Evolutionary conservation across 164 flowering plant genomes (phyloP).

Genomic region (Akebia trifoliata): DNA sequence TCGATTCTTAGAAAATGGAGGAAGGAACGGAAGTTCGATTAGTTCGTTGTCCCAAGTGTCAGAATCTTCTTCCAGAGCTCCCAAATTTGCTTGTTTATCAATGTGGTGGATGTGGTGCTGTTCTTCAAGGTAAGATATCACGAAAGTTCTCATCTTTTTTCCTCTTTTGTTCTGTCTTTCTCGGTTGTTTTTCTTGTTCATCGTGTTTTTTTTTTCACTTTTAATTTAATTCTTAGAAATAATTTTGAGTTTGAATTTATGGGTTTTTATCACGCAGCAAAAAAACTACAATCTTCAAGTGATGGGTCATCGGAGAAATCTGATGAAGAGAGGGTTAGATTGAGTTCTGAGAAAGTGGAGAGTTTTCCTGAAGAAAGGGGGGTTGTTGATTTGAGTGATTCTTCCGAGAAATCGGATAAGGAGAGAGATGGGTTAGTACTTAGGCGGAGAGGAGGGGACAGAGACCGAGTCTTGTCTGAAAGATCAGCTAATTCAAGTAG

Average conservation of each 20-base stretch:
- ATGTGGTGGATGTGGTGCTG: constrained; percentile 61
- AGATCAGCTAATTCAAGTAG: constrained; percentile 10
- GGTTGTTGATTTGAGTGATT: neutral
- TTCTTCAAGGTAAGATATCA: constrained; percentile 43
- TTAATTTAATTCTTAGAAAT: neutral
- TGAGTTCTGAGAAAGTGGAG: constrained; percentile 20
- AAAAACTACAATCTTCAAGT: constrained; percentile 17
- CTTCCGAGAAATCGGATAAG: constrained; percentile 13
- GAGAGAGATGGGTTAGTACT: constrained; percentile 20
- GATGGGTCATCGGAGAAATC: constrained; percentile 30
- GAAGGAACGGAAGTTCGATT: constrained; percentile 41
- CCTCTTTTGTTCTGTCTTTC: no score
- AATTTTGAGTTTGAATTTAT: constrained; percentile 11
- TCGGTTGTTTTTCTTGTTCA: constrained; percentile 4
- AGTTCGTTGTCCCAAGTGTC: constrained; percentile 65
- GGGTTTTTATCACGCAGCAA: constrained; percentile 31
- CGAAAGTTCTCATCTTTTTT: neutral
- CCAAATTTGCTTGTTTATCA: constrained; percentile 40
- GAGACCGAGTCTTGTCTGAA: constrained; percentile 11
- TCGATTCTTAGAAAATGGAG: constrained; percentile 28
- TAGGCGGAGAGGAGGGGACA: constrained; percentile 5
- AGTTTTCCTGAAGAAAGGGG: neutral
- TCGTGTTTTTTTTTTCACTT: constrained; percentile 4
- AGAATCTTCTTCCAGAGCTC: constrained; percentile 47
- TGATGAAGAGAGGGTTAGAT: constrained; percentile 21